Conservation (phyloP, 192 early-diverging fungal genomes). For the Nowakowskiella sp. region DNA sequence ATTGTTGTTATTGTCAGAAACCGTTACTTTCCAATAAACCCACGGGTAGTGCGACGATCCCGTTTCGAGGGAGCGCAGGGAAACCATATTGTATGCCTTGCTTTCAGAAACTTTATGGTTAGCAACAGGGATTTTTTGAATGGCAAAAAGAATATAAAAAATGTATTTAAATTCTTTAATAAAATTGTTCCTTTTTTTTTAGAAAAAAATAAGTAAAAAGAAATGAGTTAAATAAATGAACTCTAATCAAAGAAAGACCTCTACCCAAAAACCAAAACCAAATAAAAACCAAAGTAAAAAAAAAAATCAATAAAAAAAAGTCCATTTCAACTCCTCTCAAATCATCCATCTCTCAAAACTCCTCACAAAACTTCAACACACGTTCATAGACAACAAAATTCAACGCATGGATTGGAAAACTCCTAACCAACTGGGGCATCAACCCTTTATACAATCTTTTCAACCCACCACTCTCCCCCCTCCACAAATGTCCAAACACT, state of each 20-base stretch:
- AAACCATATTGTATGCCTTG: slow-evolving; percentile 18
- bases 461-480: slow-evolving; percentile 27
- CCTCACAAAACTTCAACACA: slow-evolving; percentile 10
- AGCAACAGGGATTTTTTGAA: background rate
- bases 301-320: no score
- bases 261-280: no score
- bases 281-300: no score
- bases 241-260: no score
- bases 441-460: slow-evolving; percentile 42
- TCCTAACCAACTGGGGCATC: slow-evolving; percentile 36
- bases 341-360: no score
- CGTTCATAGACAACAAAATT: slow-evolving; percentile 39
- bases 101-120: background rate
- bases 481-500: slow-evolving; percentile 29
- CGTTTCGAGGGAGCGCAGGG: slow-evolving; percentile 2
- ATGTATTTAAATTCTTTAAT: background rate
- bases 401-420: slow-evolving; percentile 41
- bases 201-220: no score
- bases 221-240: no score
- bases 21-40: no score
- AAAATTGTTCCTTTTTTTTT: background rate
- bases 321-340: no score
- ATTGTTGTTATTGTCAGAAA: slow-evolving; percentile 26
- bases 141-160: background rate
- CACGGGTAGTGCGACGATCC: no score